Evolutionary conservation across 768 basidiomycete genomes (phyloP), one percentile per base, ranked within the genome.

Genomic region (Crassisporium funariophilum): DNA sequence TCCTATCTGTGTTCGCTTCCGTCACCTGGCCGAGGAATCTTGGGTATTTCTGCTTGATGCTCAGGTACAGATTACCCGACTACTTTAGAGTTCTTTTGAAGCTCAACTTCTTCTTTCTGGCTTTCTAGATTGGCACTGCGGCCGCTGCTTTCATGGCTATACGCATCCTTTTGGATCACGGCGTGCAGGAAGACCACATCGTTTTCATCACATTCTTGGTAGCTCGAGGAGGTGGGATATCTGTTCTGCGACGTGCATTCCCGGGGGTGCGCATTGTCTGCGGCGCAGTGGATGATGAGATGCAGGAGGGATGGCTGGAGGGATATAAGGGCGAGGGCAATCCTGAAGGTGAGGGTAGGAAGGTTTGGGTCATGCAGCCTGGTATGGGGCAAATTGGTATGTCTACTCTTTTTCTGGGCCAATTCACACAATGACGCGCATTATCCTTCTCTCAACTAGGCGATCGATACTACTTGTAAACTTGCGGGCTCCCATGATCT

Each of bases 111-210:
- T 47, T 13, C 13, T 23, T 34, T n/a, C 25, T 4, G 39, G 12
- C 15, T 11, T 35, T 25, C 13, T 54, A 95, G 86, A 92, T 98
- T 63, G 93, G 91, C 5, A 98, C 95, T 0, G 95, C 86, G 4
- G 94, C 95, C 0, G 83, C 91, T 3, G 86, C 86, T 15, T 89
- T 98, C 65, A 98, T 98, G 95, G 87, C 94, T 0, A 90, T 99
- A 50, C 87, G 95, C 21, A 81, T 95, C 9, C 72, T 98, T 8
- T 77, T 98, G 13, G 95, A 99, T 62, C 95, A 99, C 55, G 93
- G 95, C 10, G 84, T 95, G 13, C 78, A 65, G 45, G 81, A 93
- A 64, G 82, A 87, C 49, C 83, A 81, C 57, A 95, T 97, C 54
- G 82, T 97, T 46, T 95, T 95, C 59, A 81, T 94, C 11, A 86